A percentile compares a stretch with the other conserved stretches of the same genome.
Evolutionary conservation across 352 stramenopile species (phyloP).

Genomic region (Globisporangium polare): DNA sequence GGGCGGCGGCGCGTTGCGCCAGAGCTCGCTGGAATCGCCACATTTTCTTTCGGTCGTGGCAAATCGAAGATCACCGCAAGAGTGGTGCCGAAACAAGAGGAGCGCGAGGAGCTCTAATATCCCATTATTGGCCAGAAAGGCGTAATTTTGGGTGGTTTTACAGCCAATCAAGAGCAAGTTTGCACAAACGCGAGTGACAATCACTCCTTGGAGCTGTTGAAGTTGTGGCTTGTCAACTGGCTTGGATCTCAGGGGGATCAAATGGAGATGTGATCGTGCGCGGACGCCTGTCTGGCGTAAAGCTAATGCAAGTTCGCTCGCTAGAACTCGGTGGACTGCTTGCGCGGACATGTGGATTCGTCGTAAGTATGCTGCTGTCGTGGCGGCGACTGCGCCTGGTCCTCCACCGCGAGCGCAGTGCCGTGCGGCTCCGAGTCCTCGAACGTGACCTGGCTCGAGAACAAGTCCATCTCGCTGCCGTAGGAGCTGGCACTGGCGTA

Average conservation of each 20-base stretch:
- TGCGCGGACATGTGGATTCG: slow-evolving; percentile 23
- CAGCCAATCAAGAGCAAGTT: neutral
- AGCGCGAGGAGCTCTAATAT: neutral
- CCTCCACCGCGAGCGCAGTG: slow-evolving; percentile 13
- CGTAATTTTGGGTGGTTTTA: neutral
- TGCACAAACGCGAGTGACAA: neutral
- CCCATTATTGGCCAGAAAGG: neutral
- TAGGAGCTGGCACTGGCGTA: slow-evolving; percentile 21
- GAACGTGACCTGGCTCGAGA: slow-evolving; percentile 34
- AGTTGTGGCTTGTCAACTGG: neutral
- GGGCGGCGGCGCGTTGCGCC: neutral
- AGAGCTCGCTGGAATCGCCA: slow-evolving; percentile 10
- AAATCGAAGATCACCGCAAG: neutral
- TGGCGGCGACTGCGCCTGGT: neutral
- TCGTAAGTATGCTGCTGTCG: neutral
- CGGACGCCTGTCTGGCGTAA: too few relatives aligned
- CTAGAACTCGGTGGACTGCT: slow-evolving; percentile 51
- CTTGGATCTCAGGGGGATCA: too few relatives aligned
- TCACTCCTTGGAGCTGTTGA: neutral
- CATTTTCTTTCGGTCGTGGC: slow-evolving; percentile 6
- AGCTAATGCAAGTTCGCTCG: too few relatives aligned
- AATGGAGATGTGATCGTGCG: too few relatives aligned
- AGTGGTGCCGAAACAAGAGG: neutral
- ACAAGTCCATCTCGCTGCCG: slow-evolving; percentile 28
- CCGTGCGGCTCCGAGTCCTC: slow-evolving; percentile 22